Evolutionary conservation across 108 stramenopile species (phyloP), one percentile per base, ranked within the genome.

Genomic region (Skeletonema grethae): DNA sequence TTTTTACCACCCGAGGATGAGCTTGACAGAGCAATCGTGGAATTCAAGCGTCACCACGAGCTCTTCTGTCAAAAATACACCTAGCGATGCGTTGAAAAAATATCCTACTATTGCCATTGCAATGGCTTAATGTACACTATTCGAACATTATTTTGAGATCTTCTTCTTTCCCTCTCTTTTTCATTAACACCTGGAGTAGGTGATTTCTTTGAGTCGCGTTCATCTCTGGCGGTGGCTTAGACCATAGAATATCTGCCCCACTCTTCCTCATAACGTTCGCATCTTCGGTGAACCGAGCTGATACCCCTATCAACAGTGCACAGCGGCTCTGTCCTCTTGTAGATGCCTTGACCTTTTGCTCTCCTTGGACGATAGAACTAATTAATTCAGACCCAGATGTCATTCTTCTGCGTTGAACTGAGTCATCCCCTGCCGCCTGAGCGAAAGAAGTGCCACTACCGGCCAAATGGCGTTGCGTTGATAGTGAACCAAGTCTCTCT

Each of bases 1-100:
- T 95, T 98, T 63, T 76, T 98, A 43, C 97, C 95, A 32, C 89
- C 94, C 0, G 95, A 96, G 70, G 87, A 89, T 46, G 80, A 85
- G 55, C 86, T 96, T 48, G 79, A 87, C 22, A 62, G 50, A 55
- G 90, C 95, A 45, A 75, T 95, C 25, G 80, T 87, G 31, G 76
- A 83, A 29, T 95, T 97, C 59, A 73, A 69, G 56, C 66, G 84
- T 29, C 96, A 96, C 72, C 97, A 97, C 78, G 76, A 82, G 25
- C 70, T 81, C 18, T 97, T 97, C 64, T 81, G 91, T 65, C 73
- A 88, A 25, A 79, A 93, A 68, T 95, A 93, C 76, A 22, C 70
- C 20, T 78, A 78, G 18, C 50, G 4, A 7, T n/a, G n/a, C n/a
- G n/a, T 34, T 53, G 22, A 53, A 53, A 53, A 9, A 24, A 24